These are phyloP conservation scores for Alternaria brassicicola DNA, from an alignment of 2,329 filamentous ascomycete genomes.

Conservation along the genomic window DNA sequence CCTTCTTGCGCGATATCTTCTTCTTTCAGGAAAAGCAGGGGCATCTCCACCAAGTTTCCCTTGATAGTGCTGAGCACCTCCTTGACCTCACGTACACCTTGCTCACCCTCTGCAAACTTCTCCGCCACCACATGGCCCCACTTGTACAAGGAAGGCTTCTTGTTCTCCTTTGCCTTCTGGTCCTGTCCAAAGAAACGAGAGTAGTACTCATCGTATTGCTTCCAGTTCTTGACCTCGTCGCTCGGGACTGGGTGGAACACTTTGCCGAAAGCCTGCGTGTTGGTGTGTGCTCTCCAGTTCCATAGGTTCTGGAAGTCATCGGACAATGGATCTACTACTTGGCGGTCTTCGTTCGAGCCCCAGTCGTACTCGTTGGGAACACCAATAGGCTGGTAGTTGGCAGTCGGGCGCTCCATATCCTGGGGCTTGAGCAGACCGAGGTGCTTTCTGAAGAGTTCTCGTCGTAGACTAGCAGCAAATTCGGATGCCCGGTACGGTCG, in stretches of 20 bases:
- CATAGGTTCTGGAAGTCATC: conserved; percentile 73
- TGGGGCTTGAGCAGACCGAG: conserved; percentile 81
- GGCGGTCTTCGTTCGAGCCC: conserved; percentile 52
- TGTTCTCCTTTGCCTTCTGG: conserved; percentile 50
- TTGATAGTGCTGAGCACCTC: conserved; percentile 76
- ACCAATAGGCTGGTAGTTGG: conserved; percentile 64
- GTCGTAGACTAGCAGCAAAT: conserved; percentile 80
- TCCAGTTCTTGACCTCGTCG: conserved; percentile 72
- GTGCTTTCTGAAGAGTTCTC: conserved; percentile 90
- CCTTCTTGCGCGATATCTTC: conserved; percentile 87
- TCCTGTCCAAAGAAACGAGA: conserved; percentile 64
- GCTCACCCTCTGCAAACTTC: conserved; percentile 53
- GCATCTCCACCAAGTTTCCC: conserved; percentile 78
- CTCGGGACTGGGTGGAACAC: conserved; percentile 82
- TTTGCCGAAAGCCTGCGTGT: conserved; percentile 80
- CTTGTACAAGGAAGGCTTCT: conserved; percentile 66
- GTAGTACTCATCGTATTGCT: conserved; percentile 75
- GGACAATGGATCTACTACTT: conserved; percentile 76
- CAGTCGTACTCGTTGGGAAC: conserved; percentile 60
- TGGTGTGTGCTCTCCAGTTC: conserved; percentile 72
- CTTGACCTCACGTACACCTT: conserved; percentile 57
- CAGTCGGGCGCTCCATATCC: conserved; percentile 64
- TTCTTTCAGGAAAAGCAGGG: conserved; percentile 81
- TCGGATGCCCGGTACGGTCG: conserved; percentile 71
- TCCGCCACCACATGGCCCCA: conserved; percentile 82